These are phyloP conservation scores for Ogataea dorogensis DNA, from an alignment of 805 yeast genomes.

Conservation along the genomic window DNA sequence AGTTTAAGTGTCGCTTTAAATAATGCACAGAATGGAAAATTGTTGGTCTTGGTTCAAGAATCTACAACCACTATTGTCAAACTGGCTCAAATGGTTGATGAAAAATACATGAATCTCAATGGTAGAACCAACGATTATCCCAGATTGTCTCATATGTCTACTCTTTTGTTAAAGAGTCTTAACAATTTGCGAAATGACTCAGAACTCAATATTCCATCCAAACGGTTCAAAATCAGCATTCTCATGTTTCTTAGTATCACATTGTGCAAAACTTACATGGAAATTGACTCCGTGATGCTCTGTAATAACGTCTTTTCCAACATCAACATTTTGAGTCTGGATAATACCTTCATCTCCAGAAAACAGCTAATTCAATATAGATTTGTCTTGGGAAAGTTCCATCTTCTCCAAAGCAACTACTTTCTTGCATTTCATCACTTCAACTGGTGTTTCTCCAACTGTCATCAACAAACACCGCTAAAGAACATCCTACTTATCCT, in stretches of 20 bases:
- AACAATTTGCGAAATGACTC: constrained; percentile 50
- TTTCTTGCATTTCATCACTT: constrained; percentile 47
- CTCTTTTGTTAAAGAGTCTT: constrained; percentile 46
- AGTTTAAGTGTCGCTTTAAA: constrained; percentile 49
- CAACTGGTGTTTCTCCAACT: constrained; percentile 45
- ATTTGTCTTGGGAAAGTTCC: constrained; percentile 51
- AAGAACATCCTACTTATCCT: constrained; percentile 39
- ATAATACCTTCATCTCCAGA: constrained; percentile 39
- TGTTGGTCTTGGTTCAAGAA: constrained; percentile 39
- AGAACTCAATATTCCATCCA: constrained; percentile 33
- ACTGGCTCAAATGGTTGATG: constrained; percentile 42
- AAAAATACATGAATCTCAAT: constrained; percentile 37
- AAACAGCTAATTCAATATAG: constrained; percentile 52
- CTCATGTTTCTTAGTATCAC: constrained; percentile 48
- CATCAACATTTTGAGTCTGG: constrained; percentile 50
- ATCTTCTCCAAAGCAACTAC: constrained; percentile 51
- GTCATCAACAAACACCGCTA: constrained; percentile 29
- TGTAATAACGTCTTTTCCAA: constrained; percentile 63
- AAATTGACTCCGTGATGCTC: constrained; percentile 51
- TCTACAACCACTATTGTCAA: constrained; percentile 42
- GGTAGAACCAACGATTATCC: constrained; percentile 37
- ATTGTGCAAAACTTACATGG: constrained; percentile 52
- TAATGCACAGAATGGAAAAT: constrained; percentile 40
- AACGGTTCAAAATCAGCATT: constrained; percentile 41
- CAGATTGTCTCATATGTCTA: constrained; percentile 46